Base-by-base conservation (phyloP, 345 rosid species). In the Hibiscus trionum region DNA sequence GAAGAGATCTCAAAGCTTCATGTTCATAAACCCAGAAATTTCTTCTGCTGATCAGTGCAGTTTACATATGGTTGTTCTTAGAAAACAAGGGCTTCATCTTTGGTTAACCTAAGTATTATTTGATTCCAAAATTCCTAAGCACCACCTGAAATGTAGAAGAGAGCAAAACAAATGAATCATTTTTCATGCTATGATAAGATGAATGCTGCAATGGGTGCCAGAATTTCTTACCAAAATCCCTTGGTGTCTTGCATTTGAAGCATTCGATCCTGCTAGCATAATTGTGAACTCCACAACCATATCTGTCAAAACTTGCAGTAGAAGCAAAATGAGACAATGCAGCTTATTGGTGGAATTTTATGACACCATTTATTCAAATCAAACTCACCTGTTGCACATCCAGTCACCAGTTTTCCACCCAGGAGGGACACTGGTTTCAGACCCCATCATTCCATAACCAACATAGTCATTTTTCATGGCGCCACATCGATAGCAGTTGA, bases 391-490 rank as follows among this genome's bases (percentile, higher is more conserved):
- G 3, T 84, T 81, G 85, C 99, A 95, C 72, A 90, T 79, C 99
- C 99, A 95, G 81, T 95, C 99, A 24, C 99, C 99, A 44, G 86
- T 58, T 83, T 92, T 92, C 99, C 99, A 95, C 7, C 97, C 97
- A 0, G 97, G 85, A 46, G 90, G 91, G 29, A 26, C 74, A 70
- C 76, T 74, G 55, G 84, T 82, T 70, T 86, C 73, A 4, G 73
- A 31, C 3, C 73, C 73, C 64, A 57, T 57, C 64, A 70, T 39
- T 3, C 15, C 21, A 26, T 33, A 70, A 35, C 73, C 69, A 11
- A 76, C 80, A 66, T 80, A 75, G 12, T 82, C 84, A 15, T 11
- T 77, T 83, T 88, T 91, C 75, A 77, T 42, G 14, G 82, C 72
- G 15, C 93, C 91, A 56, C 98, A 95, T 65, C 87, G 83, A 72